Base-by-base conservation (phyloP, 2,329 filamentous ascomycete genomes). In the Cadophora sp. region DNA sequence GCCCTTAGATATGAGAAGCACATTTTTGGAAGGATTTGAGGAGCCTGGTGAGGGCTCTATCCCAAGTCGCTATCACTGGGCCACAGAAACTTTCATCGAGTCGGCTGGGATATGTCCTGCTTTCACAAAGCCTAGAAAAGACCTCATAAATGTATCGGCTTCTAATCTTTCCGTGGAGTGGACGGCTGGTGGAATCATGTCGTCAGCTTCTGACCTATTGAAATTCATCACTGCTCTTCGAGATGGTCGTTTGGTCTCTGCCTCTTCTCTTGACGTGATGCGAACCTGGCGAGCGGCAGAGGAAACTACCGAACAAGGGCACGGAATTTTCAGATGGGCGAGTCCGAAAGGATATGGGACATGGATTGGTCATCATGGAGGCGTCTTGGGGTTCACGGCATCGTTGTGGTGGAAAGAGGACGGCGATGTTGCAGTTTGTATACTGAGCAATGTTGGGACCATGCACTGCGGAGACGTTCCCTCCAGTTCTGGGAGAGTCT, bases 131-230 rank as follows among this genome's bases (percentile, higher is more conserved):
- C 24, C 36, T 9, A 24, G 43, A 14, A 5, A 7, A 1, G 43
- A 56, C n/a, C 61, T 71, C 30, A 65, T 68, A 11, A 58, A 71
- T 36, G 68, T 59, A 8, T 66, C 53, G 1, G 45, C 20, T 1
- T 72, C 68, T 8, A 69, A 71, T 43, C 43, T 69, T 27, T 71
- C 64, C 3, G 61, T 66, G 13, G 63, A 69, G 43, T 72, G 69
- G 65, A 47, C 60, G 9, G 69, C 67, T 18, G 69, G 65, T 22
- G 64, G 64, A 0, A 66, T 69, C 30, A 39, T 71, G 13, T 69
- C 67, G 4, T 62, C 66, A 16, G 41, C 65, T 41, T n/a, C 43
- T 11, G 66, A 66, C 30, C 66, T 72, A 16, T n/a, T 60, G n/a
- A 68, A 61, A 8, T 67, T 68, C 13, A 53, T 51, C n/a, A 55